Evolutionary conservation across 2,329 filamentous ascomycete species (phyloP), one percentile per base, ranked within the genome.

Genomic region (Biscogniauxia sp.): DNA sequence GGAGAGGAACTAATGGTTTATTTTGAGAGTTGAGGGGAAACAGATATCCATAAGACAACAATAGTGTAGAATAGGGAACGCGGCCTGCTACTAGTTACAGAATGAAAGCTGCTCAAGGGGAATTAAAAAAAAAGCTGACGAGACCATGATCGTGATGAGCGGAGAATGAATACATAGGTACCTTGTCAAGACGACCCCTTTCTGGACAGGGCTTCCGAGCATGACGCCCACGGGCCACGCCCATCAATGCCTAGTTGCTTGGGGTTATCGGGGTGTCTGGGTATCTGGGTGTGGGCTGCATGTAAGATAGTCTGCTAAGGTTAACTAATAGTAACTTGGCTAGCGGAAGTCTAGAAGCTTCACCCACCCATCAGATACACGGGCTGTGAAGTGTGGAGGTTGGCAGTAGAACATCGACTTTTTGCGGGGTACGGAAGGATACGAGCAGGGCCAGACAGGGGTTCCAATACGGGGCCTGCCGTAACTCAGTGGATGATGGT

Each of bases 341-440:
- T 28, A 20, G 20, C 13, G 20, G 9, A 55, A 55, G 53, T 55
- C 53, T 41, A 55, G 25, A 55, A 55, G 53, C 53, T 55, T 53
- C 55, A 56, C 51, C 57, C 54, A 53, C 37, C 37, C 37, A 17
- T 45, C 2, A 45, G 15, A 45, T 45, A 45, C 37, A 45, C 37
- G 5, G 11, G 20, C 56, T 32, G 55, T 19, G 54, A 53, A 37
- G 54, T 32, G 64, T 59, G 61, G 63, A 59, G 64, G 58, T 49
- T 37, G 25, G 61, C 37, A 45, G 13, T n/a, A 45, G 37, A 45
- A 45, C 37, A 61, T 60, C 57, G 37, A 11, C 37, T 45, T 45
- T 49, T 64, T 64, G 63, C 63, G 63, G 63, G 63, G 63, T 61
- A 53, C 37, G 37, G 37, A 45, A 45, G 37, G 37, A 45, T 45